Evolutionary conservation across 202 grass and related monocot species (phyloP).

Genomic region (Musa balbisiana): DNA sequence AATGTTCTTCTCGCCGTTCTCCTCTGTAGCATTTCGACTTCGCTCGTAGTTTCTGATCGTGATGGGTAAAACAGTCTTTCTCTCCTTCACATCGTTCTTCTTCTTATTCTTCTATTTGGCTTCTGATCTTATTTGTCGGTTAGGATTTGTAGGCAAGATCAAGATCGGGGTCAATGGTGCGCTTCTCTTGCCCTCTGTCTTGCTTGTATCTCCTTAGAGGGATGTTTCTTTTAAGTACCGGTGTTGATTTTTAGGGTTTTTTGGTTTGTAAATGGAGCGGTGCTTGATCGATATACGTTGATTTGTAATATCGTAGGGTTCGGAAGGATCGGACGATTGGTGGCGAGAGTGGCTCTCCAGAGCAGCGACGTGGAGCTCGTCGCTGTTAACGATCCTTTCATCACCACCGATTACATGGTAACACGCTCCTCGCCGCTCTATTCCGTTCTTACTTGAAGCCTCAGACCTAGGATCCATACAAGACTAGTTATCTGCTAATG

Average conservation of each 20-base stretch:
- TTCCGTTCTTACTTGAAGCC: neutral
- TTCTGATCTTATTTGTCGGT: neutral
- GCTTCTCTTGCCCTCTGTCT: neutral
- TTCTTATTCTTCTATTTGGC: neutral
- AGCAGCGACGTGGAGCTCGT: slow-evolving; percentile 5
- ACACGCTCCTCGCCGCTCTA: neutral
- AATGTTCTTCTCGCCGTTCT: neutral
- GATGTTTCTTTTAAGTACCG: neutral
- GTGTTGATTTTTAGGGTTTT: neutral
- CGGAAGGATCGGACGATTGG: slow-evolving; percentile 14
- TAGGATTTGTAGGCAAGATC: neutral
- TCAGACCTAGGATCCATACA: neutral
- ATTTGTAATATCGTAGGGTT: neutral
- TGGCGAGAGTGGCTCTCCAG: slow-evolving; percentile 9
- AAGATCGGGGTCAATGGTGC: neutral
- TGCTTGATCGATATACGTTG: neutral
- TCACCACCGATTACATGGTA: slow-evolving; percentile 16
- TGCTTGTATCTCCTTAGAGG: neutral
- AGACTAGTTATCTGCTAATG: neutral
- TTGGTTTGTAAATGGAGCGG: neutral
- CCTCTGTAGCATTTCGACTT: neutral
- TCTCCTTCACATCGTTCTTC: neutral
- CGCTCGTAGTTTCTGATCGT: neutral
- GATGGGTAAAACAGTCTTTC: neutral
- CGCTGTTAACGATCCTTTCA: slow-evolving; percentile 13